Percentiles rank a stretch among this genome's conserved stretches.
Conservation (phyloP, 2,329 filamentous ascomycete genomes). For the Xylaria polymorpha region DNA sequence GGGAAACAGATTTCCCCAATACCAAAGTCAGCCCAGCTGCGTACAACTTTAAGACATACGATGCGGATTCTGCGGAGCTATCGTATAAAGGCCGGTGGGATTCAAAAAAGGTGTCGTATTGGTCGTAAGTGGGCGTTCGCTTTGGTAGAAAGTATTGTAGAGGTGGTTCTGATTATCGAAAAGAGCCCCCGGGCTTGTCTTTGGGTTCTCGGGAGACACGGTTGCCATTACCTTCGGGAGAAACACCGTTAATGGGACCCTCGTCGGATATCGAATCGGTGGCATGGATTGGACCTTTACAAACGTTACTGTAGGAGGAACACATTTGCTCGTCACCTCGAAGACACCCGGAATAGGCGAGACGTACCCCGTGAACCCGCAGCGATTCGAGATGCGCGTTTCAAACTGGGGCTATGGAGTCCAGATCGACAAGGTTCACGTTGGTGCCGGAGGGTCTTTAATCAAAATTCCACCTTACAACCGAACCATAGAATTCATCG, state of each 20-base stretch:
- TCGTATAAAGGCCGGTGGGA: conserved; percentile 74
- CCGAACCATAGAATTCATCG: conserved; percentile 57
- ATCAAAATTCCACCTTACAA: conserved; percentile 55
- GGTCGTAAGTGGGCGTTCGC: conserved; percentile 59
- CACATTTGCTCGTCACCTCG: conserved; percentile 65
- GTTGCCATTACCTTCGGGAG: conserved; percentile 67
- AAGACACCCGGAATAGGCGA: conserved; percentile 58
- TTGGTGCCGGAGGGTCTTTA: conserved; percentile 58
- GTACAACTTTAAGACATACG: conserved; percentile 58
- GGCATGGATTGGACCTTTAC: conserved; percentile 71
- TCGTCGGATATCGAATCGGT: conserved; percentile 68
- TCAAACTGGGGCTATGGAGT: conserved; percentile 71
- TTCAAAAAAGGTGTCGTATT: conserved; percentile 69
- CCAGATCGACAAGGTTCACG: conserved; percentile 65
- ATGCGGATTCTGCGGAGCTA: conserved; percentile 63
- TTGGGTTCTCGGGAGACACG: conserved; percentile 65
- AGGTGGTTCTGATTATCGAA: conserved; percentile 24
- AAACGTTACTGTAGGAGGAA: conserved; percentile 67
- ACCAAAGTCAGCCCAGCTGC: conserved; percentile 53
- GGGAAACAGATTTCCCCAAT: conserved; percentile 55
- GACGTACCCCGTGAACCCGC: conserved; percentile 56
- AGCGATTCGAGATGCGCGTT: conserved; percentile 67
- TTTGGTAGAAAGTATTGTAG: background rate
- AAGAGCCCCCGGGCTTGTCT: conserved; percentile 65
- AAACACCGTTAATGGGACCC: conserved; percentile 59